A percentile compares a stretch with the other conserved stretches of the same genome.
These are phyloP conservation scores for Camellia sinensis DNA, from an alignment of 148 eudicot species.

Conservation along the genomic window DNA sequence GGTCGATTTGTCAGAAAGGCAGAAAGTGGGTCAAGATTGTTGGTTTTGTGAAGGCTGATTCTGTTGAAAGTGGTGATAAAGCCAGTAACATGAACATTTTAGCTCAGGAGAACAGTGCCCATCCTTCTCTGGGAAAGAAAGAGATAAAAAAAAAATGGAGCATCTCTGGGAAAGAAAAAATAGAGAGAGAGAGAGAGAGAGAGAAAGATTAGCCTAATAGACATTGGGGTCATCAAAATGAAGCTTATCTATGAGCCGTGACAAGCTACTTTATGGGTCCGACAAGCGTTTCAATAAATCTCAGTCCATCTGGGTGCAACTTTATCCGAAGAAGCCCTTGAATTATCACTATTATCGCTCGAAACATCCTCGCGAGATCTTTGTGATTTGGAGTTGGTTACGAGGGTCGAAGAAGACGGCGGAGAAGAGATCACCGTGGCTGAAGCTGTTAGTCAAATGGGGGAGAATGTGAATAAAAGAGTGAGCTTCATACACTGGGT, in stretches of 20 bases:
- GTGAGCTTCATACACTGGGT: too few relatives aligned
- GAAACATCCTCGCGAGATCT: constrained; percentile 5
- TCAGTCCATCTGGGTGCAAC: constrained; percentile 16
- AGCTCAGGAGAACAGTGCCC: constrained; percentile 62
- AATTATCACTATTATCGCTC: constrained; percentile 5
- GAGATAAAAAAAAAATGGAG: too few relatives aligned
- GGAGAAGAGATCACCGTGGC: too few relatives aligned
- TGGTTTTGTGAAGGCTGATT: constrained; percentile 87
- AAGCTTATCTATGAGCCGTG: constrained; percentile 21
- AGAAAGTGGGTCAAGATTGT: constrained; percentile 94
- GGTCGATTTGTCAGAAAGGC: constrained; percentile 70
- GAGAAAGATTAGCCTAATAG: too few relatives aligned
- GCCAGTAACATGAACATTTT: constrained; percentile 56
- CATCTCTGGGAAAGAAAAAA: too few relatives aligned
- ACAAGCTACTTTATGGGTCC: too few relatives aligned
- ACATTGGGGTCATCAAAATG: neutral
- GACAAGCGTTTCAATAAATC: constrained; percentile 23
- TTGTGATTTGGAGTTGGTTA: too few relatives aligned
- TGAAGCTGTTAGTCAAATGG: constrained; percentile 22
- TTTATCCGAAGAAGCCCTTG: constrained; percentile 4
- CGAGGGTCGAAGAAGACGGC: too few relatives aligned
- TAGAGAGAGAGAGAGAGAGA: too few relatives aligned
- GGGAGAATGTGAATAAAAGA: too few relatives aligned
- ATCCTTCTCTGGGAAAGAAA: constrained; percentile 89
- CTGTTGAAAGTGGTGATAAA: constrained; percentile 94